Percentiles rank a stretch among this genome's conserved stretches.
Evolutionary conservation across 2,329 filamentous ascomycete species (phyloP).

Genomic region (Calonectria hongkongensis): DNA sequence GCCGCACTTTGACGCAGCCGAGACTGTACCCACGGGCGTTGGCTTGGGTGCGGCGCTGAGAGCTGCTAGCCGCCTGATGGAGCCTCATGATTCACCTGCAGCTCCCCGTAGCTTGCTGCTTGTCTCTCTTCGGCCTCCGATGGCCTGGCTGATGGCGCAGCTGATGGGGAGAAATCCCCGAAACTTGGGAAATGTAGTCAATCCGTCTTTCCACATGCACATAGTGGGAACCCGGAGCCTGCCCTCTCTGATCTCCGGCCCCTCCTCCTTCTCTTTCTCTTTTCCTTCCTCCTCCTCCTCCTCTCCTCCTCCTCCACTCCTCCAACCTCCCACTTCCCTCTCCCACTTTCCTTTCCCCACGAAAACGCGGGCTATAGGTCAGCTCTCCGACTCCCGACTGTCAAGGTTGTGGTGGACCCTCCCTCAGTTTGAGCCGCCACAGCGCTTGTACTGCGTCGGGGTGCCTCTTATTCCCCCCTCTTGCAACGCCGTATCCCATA

Average conservation of each 20-base stretch:
- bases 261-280: too few relatives aligned
- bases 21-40: not conserved
- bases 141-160: not conserved
- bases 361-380: not conserved
- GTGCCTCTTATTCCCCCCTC: not conserved
- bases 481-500: not conserved
- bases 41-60: not conserved
- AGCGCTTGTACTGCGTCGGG: not conserved
- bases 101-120: not conserved
- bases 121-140: constrained; percentile 1
- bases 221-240: not conserved
- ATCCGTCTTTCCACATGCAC: not conserved
- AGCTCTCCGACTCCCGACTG: not conserved
- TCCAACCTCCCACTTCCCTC: not conserved
- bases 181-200: constrained; percentile 6
- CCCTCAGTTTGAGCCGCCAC: not conserved
- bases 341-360: too few relatives aligned
- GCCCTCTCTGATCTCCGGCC: not conserved
- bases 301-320: not conserved
- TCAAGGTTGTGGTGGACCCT: not conserved
- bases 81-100: not conserved
- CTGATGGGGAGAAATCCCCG: not conserved
- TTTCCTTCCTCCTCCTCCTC: too few relatives aligned
- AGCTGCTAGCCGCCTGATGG: not conserved
- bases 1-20: not conserved